A percentile compares a stretch with the other conserved stretches of the same genome.
These are phyloP conservation scores for Verticillium isaacii DNA, from an alignment of 2,329 filamentous ascomycete species.

Conservation along the genomic window DNA sequence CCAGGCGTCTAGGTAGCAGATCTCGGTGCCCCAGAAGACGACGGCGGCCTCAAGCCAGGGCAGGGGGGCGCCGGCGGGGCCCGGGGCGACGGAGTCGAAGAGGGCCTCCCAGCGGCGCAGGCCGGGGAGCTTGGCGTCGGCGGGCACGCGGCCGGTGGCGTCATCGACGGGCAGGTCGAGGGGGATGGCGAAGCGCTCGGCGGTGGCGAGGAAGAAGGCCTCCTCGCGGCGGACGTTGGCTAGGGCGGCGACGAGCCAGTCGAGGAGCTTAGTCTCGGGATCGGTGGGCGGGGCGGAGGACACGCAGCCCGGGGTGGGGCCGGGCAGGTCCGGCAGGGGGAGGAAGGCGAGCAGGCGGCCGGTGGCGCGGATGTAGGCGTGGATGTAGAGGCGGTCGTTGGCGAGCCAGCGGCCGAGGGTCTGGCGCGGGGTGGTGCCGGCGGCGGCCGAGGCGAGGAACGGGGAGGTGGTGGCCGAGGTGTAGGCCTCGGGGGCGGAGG, in stretches of 20 bases:
- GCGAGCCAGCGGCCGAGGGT: conserved; percentile 63
- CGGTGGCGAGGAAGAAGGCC: conserved; percentile 62
- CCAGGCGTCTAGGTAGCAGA: conserved; percentile 58
- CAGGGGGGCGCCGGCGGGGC: conserved; percentile 34
- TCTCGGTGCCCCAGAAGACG: conserved; percentile 75
- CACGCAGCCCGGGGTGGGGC: conserved; percentile 14
- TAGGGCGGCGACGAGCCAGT: conserved; percentile 59
- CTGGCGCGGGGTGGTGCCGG: conserved; percentile 52
- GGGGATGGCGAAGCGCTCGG: conserved; percentile 52
- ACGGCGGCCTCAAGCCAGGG: conserved; percentile 61
- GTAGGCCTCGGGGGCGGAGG: conserved; percentile 40
- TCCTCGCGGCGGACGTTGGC: conserved; percentile 65
- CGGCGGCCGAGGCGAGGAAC: conserved; percentile 62
- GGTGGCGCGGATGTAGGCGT: conserved; percentile 64
- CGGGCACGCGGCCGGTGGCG: conserved; percentile 14
- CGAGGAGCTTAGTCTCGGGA: conserved; percentile 51
- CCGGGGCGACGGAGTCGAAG: conserved; percentile 47
- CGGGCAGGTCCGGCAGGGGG: conserved; percentile 38
- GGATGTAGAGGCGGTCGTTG: conserved; percentile 67
- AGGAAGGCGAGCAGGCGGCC: conserved; percentile 61
- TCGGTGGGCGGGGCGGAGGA: conserved; percentile 37
- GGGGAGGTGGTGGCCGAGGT: conserved; percentile 57
- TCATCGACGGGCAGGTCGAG: conserved; percentile 29
- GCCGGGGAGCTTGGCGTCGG: conserved; percentile 31
- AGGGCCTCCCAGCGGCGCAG: conserved; percentile 37